Percentiles rank a stretch among this genome's conserved stretches.
Evolutionary conservation across 2,329 filamentous ascomycete species (phyloP).

Genomic region (Pseudogymnoascus sp.): DNA sequence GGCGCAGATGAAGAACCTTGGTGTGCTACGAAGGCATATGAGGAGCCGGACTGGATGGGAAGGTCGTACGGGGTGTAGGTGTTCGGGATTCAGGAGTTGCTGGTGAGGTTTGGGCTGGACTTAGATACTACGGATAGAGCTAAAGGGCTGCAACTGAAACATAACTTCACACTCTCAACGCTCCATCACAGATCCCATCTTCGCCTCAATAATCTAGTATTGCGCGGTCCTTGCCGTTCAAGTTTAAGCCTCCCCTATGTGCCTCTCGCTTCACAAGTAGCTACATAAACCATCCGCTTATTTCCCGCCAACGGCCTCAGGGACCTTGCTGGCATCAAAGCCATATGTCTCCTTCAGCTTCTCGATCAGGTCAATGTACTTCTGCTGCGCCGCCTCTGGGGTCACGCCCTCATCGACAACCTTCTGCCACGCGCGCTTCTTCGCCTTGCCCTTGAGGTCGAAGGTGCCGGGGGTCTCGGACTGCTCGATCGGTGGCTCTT

Average conservation of each 20-base stretch:
- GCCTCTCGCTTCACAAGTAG: background rate
- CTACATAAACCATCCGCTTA: background rate
- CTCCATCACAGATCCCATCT: background rate
- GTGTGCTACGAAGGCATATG: slow-evolving; percentile 58
- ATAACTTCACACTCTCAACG: background rate
- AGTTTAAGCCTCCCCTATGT: background rate
- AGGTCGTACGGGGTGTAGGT: slow-evolving; percentile 16
- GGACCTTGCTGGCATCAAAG: slow-evolving; percentile 56
- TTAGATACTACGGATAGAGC: background rate
- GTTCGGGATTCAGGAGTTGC: background rate
- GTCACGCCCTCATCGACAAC: slow-evolving; percentile 55
- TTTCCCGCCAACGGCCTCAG: slow-evolving; percentile 44
- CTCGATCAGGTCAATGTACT: slow-evolving; percentile 69
- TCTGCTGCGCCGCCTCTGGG: slow-evolving; percentile 61
- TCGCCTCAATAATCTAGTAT: background rate
- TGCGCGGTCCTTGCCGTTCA: background rate
- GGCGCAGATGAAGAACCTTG: slow-evolving; percentile 59
- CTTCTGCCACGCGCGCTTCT: slow-evolving; percentile 71
- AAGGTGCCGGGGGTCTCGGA: slow-evolving; percentile 56
- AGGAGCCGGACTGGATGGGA: slow-evolving; percentile 54
- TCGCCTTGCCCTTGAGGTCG: slow-evolving; percentile 71
- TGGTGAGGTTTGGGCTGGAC: background rate
- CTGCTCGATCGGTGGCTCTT: slow-evolving; percentile 30
- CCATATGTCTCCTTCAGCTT: slow-evolving; percentile 63
- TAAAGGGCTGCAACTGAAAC: background rate